Base-by-base conservation (phyloP, 2,329 filamentous ascomycete species). In the Ceratocystis smalleyi region DNA sequence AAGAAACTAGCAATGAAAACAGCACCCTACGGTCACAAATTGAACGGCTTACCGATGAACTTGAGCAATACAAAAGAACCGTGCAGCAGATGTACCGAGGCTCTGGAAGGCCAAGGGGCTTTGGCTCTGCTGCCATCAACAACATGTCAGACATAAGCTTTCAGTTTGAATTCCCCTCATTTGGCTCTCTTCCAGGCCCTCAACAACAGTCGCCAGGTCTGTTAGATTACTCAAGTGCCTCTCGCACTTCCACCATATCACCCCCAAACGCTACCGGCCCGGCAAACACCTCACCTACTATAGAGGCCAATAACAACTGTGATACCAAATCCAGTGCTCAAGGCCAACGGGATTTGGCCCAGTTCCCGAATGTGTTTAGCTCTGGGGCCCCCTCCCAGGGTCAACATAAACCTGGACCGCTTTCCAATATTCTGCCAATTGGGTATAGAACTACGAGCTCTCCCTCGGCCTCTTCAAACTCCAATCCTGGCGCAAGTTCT, bases 111-210 rank as follows among this genome's bases (percentile, higher is more conserved):
- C 60, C 60, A 27, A 43, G 43, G 17, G 74, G 74, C 40, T 77
- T 80, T 70, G 76, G 80, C 70, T 73, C 70, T 64, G 73, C 77
- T 24, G 78, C 78, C 10, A 72, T 83, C 68, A 82, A 77, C 73
- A 86, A 84, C 69, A 77, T 86, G 64, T 84, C 80, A 70, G 87
- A 88, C 68, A 86, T 88, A 72, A 91, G 87, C 72, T 97, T 97
- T 72, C 86, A 92, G 69, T 97, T 99, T 70, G 92, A 97, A 69
- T 97, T 97, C 68, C 92, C 94, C 68, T 91, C 88, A 72, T 97
- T 99, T 71, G 94, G 94, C 59, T 81, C 85, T 66, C 80, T 95
- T 30, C 81, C 82, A 0, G 78, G 81, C 4, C 76, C 78, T 6
- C 72, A 1, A 66, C 68, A 61, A 71, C 63, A 64, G 43, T 60